These are phyloP conservation scores for Xylaria sp. DNA, from an alignment of 2,329 filamentous ascomycete genomes.

Conservation along the genomic window DNA sequence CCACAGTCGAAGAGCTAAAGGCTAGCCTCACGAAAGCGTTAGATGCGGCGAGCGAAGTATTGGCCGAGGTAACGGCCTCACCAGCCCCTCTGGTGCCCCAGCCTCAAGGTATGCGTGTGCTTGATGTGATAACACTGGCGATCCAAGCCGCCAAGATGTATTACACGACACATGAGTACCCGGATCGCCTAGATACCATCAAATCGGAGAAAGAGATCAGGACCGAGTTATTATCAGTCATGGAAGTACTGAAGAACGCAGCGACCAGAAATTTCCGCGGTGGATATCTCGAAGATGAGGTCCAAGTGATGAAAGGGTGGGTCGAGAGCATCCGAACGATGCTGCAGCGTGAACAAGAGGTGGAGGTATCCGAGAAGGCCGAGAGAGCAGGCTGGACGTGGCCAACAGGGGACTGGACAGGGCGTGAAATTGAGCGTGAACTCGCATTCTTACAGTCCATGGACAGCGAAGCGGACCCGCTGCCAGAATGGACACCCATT, in stretches of 20 bases:
- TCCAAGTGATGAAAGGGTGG: slow-evolving; percentile 71
- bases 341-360: slow-evolving; percentile 68
- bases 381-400: slow-evolving; percentile 75
- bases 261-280: slow-evolving; percentile 80
- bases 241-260: slow-evolving; percentile 90
- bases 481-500: slow-evolving; percentile 64
- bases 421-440: slow-evolving; percentile 71
- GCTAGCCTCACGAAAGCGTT: slow-evolving; percentile 45
- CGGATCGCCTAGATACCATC: slow-evolving; percentile 78
- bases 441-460: slow-evolving; percentile 76
- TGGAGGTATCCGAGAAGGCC: slow-evolving; percentile 65
- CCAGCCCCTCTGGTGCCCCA: slow-evolving; percentile 8
- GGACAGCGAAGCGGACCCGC: slow-evolving; percentile 50
- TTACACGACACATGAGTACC: slow-evolving; percentile 87
- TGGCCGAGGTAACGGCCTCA: slow-evolving; percentile 55
- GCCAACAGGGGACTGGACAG: slow-evolving; percentile 72
- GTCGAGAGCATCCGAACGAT: slow-evolving; percentile 71
- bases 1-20: slow-evolving; percentile 75
- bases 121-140: slow-evolving; percentile 90
- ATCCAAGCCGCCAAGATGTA: slow-evolving; percentile 94
- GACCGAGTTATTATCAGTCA: slow-evolving; percentile 73
- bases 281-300: slow-evolving; percentile 74
- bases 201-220: slow-evolving; percentile 83
- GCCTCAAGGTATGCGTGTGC: slow-evolving; percentile 75
- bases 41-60: slow-evolving; percentile 45